Base-by-base conservation (phyloP, 2,329 filamentous ascomycete genomes). In the Stagonosporopsis chrysanthemi region DNA sequence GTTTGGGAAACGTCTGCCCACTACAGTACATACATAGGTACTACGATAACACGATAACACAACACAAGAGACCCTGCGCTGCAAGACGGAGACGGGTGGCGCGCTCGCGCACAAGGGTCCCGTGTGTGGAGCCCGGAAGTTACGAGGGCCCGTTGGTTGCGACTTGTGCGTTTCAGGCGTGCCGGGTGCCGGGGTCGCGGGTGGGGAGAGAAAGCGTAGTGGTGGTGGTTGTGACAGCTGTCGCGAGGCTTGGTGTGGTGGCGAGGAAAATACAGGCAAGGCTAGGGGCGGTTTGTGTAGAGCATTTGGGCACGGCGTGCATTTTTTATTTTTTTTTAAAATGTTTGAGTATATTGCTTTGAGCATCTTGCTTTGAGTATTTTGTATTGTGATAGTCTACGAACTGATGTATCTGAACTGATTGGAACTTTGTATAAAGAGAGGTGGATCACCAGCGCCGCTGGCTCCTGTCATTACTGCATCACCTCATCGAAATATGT, bases 391-490 rank as follows among this genome's bases (percentile, higher is more conserved):
- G 6, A 36, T 36, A 15, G 29, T 46, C 31, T 46, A 36, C 15
- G 43, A 26, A 45, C 22, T 39, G 36, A 39, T 9, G 36, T 22
- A 39, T 12, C 17, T 22, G 36, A 39, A 9, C 22, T 38, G 17
- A 39, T 8, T 19, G 28, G 4, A 26, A 38, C n/a, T 31, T 6
- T 6, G 19, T 24, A 24, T 26, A 53, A 62, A 66, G 58, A 52
- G 41, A 50, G 24, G 11, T 29, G 39, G 26, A 42, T 50, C 12
- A 29, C 61, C 67, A 69, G 62, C 66, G 44, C 65, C 36, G 66
- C 64, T 65, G 60, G 57, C 26, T 51, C 44, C 52, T 46, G 42
- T 61, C 55, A 66, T 65, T 62, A 69, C 61, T 52, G 55, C 64
- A 54, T 56, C 58, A 62, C 53, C 48, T 52, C 38, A 42, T 23